phyloP scores from a whole-genome alignment of 176 grass and related monocot species.

The Bothriochloa decipiens region DNA sequence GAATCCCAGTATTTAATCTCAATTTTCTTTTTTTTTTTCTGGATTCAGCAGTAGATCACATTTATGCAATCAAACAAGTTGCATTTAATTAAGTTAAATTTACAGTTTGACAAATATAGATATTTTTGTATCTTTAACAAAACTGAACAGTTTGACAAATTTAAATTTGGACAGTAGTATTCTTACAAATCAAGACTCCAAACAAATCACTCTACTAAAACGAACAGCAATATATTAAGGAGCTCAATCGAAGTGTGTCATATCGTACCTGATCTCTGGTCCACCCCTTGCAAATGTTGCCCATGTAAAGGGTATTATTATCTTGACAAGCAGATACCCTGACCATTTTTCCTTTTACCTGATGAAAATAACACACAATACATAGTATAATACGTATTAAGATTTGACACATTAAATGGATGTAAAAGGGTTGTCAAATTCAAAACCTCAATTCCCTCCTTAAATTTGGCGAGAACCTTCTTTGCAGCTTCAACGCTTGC shows the following conservation, averaged over 20 bases:
- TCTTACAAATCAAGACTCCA: neutral
- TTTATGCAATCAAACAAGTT: conserved; percentile 5
- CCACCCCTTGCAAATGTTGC: conserved; percentile 86
- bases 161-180: no score
- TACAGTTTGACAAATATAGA: no score
- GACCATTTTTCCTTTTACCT: conserved; percentile 76
- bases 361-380: conserved; percentile 46
- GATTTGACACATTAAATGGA: conserved; percentile 23
- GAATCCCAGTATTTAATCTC: conserved; percentile 1
- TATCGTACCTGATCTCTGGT: conserved; percentile 75
- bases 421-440: conserved; percentile 20
- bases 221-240: neutral
- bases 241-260: conserved; percentile 23
- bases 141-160: no score
- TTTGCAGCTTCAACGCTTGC: conserved; percentile 52
- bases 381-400: conserved; percentile 30
- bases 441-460: conserved; percentile 81
- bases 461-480: conserved; percentile 76
- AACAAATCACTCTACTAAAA: neutral
- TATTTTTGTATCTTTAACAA: no score
- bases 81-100: neutral
- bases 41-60: neutral
- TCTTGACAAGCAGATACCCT: conserved; percentile 63
- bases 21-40: conserved; percentile 18
- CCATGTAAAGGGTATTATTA: conserved; percentile 66